Base-by-base conservation (phyloP, 192 early-diverging fungal genomes). In the Podila clonocystis region DNA sequence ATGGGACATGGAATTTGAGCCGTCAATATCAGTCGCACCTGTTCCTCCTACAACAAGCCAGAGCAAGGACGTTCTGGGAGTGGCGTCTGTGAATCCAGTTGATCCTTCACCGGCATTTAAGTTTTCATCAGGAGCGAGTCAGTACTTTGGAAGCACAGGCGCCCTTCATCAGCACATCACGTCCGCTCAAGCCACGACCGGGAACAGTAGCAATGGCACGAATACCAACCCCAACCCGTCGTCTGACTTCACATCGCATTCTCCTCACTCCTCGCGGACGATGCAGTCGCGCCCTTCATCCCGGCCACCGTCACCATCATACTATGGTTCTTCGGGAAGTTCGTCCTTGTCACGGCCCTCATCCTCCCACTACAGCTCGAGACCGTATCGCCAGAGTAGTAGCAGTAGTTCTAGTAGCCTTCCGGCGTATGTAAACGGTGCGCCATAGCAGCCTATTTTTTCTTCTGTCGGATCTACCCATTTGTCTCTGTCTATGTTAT, bases 1-100 rank as follows among this genome's bases (percentile, higher is more conserved):
- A 0, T 84, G 83, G 83, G 33, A 17, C 3, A 59, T 74, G 26
- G 75, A 74, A 48, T 75, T 74, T 72, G 75, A 75, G 58, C 66
- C 70, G 19, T 72, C 68, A 61, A 29, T 72, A 58, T 70, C 71
- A 48, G 64, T 71, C 19, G 59, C 62, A 26, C 65, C 70, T 17
- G 41, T 33, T 33, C 33, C 41, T 8, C 13, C 41, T 45, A 15
- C 41, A 13, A 49, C 13, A 13, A 52, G 67, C 36, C 67, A 67
- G 50, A 45, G 58, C 17, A 77, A 71, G 29, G 30, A 30, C 9
- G 26, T 24, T 17, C 2, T 11, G 9, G 28, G 59, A 24, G 15
- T 19, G 17, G 6, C 59, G 15, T 17, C 59, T 26, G 50, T 52
- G 26, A 41, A 3, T 52, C 34, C 2, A 58, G 61, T 30, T 1